phyloP scores from a whole-genome alignment of 2,329 filamentous ascomycete genomes.

The Neoascochyta sp. region DNA sequence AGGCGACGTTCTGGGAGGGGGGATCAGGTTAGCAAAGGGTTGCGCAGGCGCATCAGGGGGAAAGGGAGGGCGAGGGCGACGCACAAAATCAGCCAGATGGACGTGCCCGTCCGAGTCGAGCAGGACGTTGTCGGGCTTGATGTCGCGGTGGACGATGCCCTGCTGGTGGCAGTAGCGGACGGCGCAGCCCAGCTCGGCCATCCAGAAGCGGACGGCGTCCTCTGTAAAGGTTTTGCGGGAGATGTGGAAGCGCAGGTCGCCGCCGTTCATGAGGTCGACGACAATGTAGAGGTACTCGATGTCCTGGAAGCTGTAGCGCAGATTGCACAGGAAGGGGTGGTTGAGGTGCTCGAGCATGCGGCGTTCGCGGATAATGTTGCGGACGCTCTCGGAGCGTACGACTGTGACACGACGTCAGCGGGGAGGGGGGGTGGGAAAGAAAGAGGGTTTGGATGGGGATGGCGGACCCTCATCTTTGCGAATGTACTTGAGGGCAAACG shows the following conservation, averaged over 20 bases:
- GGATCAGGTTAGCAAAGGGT: conserved; percentile 42
- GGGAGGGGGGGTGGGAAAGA: conserved; percentile 1
- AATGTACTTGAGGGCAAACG: conserved; percentile 97
- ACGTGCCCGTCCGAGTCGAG: conserved; percentile 61
- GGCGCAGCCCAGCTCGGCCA: conserved; percentile 88
- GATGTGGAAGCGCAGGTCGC: conserved; percentile 95
- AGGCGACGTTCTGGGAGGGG: conserved; percentile 80
- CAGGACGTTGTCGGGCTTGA: conserved; percentile 44
- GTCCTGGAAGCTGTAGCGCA: conserved; percentile 98
- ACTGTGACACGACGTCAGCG: conserved; percentile 55
- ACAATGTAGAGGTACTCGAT: conserved; percentile 99
- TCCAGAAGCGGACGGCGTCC: conserved; percentile 95
- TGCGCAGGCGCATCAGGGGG: no score
- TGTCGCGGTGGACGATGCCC: conserved; percentile 43
- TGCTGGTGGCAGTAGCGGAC: conserved; percentile 54
- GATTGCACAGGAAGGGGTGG: conserved; percentile 95
- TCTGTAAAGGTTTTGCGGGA: conserved; percentile 97
- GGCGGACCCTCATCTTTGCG: conserved; percentile 90
- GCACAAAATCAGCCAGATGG: conserved; percentile 93
- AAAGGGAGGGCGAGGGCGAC: conserved; percentile 33
- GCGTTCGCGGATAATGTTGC: conserved; percentile 95
- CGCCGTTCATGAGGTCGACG: conserved; percentile 96
- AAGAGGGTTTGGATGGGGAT: conserved; percentile 1
- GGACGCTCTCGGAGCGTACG: conserved; percentile 93
- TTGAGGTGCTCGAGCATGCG: conserved; percentile 98